Evolutionary conservation across 2,329 filamentous ascomycete species (phyloP).

Genomic region (Zalaria obscura): DNA sequence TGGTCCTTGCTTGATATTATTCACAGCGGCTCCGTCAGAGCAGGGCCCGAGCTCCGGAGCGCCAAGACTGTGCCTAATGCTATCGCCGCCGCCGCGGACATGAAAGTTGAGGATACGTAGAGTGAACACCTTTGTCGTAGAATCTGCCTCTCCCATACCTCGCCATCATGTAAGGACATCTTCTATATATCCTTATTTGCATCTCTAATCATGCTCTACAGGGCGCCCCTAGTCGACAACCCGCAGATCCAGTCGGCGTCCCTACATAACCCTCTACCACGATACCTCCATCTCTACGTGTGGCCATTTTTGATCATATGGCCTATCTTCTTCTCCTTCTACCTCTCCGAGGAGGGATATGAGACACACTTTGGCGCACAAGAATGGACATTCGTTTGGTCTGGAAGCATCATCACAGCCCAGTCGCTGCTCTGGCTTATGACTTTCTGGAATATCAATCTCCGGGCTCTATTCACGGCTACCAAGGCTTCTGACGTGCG

Average conservation of each 20-base stretch:
- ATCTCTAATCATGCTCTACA: constrained; percentile 3
- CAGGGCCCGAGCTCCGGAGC: too few species aligned
- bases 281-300: constrained; percentile 72
- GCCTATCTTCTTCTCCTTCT: constrained; percentile 82
- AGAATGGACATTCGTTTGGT: constrained; percentile 97
- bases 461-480: constrained; percentile 70
- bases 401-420: constrained; percentile 70
- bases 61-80: too few species aligned
- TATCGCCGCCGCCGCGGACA: too few species aligned
- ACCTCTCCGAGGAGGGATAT: constrained; percentile 71
- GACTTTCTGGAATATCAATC: constrained; percentile 93
- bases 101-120: background rate
- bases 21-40: too few species aligned
- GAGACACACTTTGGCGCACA: constrained; percentile 82
- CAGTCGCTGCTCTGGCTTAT: constrained; percentile 88
- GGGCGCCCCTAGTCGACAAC: constrained; percentile 77
- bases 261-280: constrained; percentile 72
- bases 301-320: constrained; percentile 89
- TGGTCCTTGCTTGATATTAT: too few species aligned
- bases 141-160: background rate
- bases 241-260: constrained; percentile 77
- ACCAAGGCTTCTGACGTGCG: constrained; percentile 54
- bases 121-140: background rate
- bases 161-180: constrained; percentile 6
- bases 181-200: background rate